These are phyloP conservation scores for Solanum corneliomulleri DNA, from an alignment of 257 asterid species.

Conservation along the genomic window DNA sequence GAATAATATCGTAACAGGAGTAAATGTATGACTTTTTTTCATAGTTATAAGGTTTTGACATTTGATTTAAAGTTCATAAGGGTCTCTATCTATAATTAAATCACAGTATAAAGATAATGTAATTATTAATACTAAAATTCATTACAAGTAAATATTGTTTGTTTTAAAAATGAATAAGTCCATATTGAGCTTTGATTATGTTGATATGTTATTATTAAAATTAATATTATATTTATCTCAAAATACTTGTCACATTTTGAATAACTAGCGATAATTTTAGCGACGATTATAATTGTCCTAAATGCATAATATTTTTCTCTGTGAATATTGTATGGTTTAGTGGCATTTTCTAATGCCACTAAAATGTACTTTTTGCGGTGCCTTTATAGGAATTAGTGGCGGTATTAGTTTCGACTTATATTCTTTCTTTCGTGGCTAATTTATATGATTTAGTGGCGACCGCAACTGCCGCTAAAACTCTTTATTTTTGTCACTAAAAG, in stretches of 20 bases:
- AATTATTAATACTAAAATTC: background rate
- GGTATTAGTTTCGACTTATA: too few relatives aligned
- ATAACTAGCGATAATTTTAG: background rate
- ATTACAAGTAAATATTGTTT: background rate
- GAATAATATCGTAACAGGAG: background rate
- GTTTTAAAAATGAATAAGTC: background rate
- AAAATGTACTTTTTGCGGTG: too few relatives aligned
- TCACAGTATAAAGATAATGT: background rate
- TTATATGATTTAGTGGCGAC: too few relatives aligned
- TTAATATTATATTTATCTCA: background rate
- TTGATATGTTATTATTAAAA: background rate
- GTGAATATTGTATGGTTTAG: too few relatives aligned
- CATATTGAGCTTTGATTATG: background rate
- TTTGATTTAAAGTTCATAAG: background rate
- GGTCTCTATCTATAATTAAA: background rate
- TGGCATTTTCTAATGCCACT: too few relatives aligned
- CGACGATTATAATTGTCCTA: too few relatives aligned
- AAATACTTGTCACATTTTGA: background rate
- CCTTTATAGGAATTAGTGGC: too few relatives aligned
- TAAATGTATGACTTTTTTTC: background rate
- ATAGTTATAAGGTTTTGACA: background rate
- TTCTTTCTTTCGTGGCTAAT: too few relatives aligned
- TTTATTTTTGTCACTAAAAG: too few relatives aligned
- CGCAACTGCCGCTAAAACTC: too few relatives aligned
- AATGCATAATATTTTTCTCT: too few relatives aligned